These are phyloP conservation scores for Citeromyces siamensis DNA, from an alignment of 1,139 yeast species.

Conservation along the genomic window DNA sequence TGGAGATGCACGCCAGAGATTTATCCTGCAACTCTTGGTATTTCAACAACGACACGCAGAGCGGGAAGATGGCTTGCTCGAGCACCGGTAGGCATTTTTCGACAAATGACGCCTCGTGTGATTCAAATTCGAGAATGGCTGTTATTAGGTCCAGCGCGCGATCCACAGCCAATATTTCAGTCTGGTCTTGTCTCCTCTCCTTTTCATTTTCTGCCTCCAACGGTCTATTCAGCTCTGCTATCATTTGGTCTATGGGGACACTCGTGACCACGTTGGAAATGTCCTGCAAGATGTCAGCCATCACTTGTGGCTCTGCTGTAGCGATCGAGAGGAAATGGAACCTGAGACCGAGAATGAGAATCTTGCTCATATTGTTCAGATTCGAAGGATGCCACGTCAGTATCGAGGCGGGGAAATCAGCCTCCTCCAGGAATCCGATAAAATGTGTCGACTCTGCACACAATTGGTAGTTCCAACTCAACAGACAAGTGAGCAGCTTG, in stretches of 20 bases:
- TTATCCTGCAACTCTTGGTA: neutral
- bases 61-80: neutral
- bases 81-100: neutral
- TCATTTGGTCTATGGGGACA: slow-evolving; percentile 31
- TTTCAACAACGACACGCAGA: neutral
- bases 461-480: slow-evolving; percentile 57
- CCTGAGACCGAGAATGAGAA: slow-evolving; percentile 46
- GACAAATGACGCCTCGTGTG: slow-evolving; percentile 11
- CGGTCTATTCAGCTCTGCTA: slow-evolving; percentile 20
- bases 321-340: slow-evolving; percentile 42
- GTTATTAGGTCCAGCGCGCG: slow-evolving; percentile 64
- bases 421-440: slow-evolving; percentile 15
- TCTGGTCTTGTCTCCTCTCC: slow-evolving; percentile 8
- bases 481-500: slow-evolving; percentile 35
- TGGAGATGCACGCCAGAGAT: neutral
- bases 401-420: slow-evolving; percentile 5
- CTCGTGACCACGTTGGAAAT: slow-evolving; percentile 11
- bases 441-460: slow-evolving; percentile 54
- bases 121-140: slow-evolving; percentile 52
- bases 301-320: slow-evolving; percentile 9
- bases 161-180: slow-evolving; percentile 52
- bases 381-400: slow-evolving; percentile 13
- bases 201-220: slow-evolving; percentile 33
- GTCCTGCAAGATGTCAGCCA: slow-evolving; percentile 11
- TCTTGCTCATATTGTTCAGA: slow-evolving; percentile 29